Base-by-base conservation (phyloP, 1,284 basidiomycete species). In the Schizophyllum amplum region DNA sequence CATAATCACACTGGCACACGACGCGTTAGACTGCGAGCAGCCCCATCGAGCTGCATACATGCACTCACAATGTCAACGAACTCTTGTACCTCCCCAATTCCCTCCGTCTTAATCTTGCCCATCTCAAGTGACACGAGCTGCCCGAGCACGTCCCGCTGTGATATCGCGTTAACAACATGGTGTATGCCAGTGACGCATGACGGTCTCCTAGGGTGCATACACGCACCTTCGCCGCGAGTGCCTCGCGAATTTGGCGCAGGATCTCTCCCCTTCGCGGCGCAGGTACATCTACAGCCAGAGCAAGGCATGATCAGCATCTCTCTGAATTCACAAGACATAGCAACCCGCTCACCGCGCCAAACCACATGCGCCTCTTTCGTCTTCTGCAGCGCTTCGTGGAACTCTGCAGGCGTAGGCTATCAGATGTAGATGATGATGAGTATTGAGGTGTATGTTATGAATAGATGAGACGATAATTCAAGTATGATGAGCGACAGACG, bases 31-130 rank as follows among this genome's bases (percentile, higher is more conserved):
- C n/a, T n/a, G n/a, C n/a, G n/a, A n/a, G n/a, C n/a, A n/a, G n/a
- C n/a, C 60, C 57, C 54, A 55, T 56, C 47, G 51, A 42, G n/a
- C 23, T 46, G 57, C 7, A n/a, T 52, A 17, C 24, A 42, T 49
- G 20, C 48, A 65, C 71, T 58, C 66, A 93, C 92, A 57, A 96
- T 93, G 68, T 98, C 94, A 59, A 98, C 82, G 64, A 95, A 94
- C 73, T 97, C 93, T 68, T 94, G 92, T 1, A 98, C 93, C 73
- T 98, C 94, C 20, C 94, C 94, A 51, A 87, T 78, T 27, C 94
- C 94, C 69, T 98, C 94, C n/a, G 88, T 87, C 64, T 79, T 81
- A 63, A 97, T 94, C 74, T 98, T 98, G 68, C 95, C 94, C 94
- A 97, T 97, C 71, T 98, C 94, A 20, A 95, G 76, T 47, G 90